Base-by-base conservation (phyloP, 108 stramenopile species). In the Cylindrotheca fusiformis region DNA sequence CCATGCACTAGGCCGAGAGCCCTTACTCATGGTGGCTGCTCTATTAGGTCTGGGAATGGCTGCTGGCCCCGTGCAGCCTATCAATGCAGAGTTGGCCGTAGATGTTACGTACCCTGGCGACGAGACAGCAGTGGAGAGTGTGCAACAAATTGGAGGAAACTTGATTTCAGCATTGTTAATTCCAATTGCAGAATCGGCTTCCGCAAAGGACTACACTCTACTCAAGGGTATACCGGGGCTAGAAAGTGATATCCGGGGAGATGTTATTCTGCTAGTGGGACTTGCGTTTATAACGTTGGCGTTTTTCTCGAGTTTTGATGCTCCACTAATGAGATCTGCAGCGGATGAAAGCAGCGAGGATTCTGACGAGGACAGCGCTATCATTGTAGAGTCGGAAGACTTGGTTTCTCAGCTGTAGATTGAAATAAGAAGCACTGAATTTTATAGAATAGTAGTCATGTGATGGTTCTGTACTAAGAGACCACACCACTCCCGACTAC, bases 51-150 rank as follows among this genome's bases (percentile, higher is more conserved):
- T 88, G 30, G 87, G 87, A 12, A 63, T 85, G 60, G 71, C 77
- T 1, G 87, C 75, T 2, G 87, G 87, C 27, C 84, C 87, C 10
- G 55, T 88, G 12, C 87, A 88, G 60, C 87, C 87, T 36, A 80
- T 88, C 55, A 84, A 85, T 58, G 87, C 87, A 21, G 87, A 88
- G 69, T 67, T 88, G 27, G 87, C 87, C 12, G 87, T 88, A 18
- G 87, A 88, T 57, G 82, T 85, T 2, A 88, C 84, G 2, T 85
- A 83, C 68, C 87, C 87, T 14, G 71, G 78, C 3, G 87, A 88
- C 58, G 87, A 88, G 71, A 88, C 82, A 12, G 83, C 87, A 4
- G 84, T 88, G 26, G 87, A 85, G 58, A 69, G 71, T 57, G 69
- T 84, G 28, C 83, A 85, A 58, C 87, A 88, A 67, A 83, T 85